Percentiles rank a stretch among this genome's conserved stretches.
phyloP scores from a whole-genome alignment of 2,329 filamentous ascomycete genomes.

The Phialocephala sp. region DNA sequence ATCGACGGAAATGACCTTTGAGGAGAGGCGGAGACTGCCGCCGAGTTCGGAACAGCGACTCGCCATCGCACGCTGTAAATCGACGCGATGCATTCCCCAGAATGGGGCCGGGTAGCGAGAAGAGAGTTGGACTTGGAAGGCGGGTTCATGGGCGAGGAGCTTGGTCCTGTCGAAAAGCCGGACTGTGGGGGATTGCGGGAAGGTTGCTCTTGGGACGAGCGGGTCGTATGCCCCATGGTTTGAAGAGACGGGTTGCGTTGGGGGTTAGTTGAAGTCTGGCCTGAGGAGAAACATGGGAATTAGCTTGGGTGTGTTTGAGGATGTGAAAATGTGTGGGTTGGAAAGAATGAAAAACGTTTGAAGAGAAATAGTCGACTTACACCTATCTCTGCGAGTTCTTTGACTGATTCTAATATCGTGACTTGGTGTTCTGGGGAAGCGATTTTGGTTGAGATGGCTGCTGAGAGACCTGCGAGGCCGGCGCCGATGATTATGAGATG shows the following conservation, averaged over 20 bases:
- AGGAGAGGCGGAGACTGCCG: conserved; percentile 46
- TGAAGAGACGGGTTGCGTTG: conserved; percentile 40
- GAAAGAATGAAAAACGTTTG: background rate
- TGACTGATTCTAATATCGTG: conserved; percentile 50
- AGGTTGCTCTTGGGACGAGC: conserved; percentile 39
- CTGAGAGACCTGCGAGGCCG: conserved; percentile 50
- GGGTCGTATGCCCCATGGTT: conserved; percentile 38
- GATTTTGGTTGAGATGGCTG: conserved; percentile 44
- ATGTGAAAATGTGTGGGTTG: background rate
- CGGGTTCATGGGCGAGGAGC: conserved; percentile 36
- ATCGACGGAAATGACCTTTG: conserved; percentile 43
- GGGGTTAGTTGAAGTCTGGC: conserved; percentile 42
- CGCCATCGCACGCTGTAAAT: conserved; percentile 53
- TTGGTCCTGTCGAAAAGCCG: conserved; percentile 56
- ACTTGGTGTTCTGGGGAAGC: conserved; percentile 47
- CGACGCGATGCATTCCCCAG: conserved; percentile 55
- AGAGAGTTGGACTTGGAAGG: conserved; percentile 37
- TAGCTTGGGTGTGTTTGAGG: background rate
- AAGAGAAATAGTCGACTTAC: conserved; percentile 28
- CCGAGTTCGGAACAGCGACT: conserved; percentile 47
- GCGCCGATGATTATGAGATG: conserved; percentile 51
- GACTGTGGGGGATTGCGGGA: conserved; percentile 55
- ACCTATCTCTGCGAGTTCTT: conserved; percentile 48
- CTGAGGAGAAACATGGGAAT: conserved; percentile 27
- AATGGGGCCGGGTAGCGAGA: conserved; percentile 41